phyloP scores from a whole-genome alignment of 1,284 basidiomycete species.

The Malassezia japonica region DNA sequence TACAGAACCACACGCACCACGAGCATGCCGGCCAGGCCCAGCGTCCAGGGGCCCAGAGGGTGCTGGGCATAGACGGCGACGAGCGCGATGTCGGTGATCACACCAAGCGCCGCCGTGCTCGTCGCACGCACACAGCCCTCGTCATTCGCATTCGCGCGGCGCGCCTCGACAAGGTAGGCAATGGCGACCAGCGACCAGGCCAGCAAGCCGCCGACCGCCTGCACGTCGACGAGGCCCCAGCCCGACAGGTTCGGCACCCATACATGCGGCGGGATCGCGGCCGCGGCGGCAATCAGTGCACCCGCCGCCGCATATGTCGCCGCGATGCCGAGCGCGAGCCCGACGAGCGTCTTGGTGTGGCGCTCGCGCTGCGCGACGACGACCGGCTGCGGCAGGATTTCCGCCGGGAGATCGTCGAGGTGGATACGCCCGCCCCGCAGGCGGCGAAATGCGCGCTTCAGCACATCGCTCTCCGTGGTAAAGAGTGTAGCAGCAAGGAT shows the following conservation, averaged over 20 bases:
- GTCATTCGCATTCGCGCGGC: too few species aligned
- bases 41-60: conserved; percentile 13
- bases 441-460: neutral
- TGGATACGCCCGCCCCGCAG: conserved; percentile 1
- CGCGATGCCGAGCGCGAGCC: conserved; percentile 18
- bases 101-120: conserved; percentile 18
- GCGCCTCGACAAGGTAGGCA: conserved; percentile 31
- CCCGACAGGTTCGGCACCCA: conserved; percentile 33
- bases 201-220: conserved; percentile 31
- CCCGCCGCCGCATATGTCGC: conserved; percentile 33
- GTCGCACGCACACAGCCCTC: conserved; percentile 3
- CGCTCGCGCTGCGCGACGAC: conserved; percentile 7
- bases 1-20: neutral
- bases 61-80: conserved; percentile 20
- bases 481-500: neutral
- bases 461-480: neutral
- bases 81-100: conserved; percentile 22
- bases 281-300: conserved; percentile 32
- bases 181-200: conserved; percentile 31
- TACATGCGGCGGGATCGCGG: conserved; percentile 31
- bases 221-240: conserved; percentile 32
- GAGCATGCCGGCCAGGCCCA: conserved; percentile 4
- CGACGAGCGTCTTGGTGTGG: neutral
- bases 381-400: conserved; percentile 6
- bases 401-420: conserved; percentile 1